Conservation (phyloP, 805 yeast genomes). For the Yarrowia sp. region DNA sequence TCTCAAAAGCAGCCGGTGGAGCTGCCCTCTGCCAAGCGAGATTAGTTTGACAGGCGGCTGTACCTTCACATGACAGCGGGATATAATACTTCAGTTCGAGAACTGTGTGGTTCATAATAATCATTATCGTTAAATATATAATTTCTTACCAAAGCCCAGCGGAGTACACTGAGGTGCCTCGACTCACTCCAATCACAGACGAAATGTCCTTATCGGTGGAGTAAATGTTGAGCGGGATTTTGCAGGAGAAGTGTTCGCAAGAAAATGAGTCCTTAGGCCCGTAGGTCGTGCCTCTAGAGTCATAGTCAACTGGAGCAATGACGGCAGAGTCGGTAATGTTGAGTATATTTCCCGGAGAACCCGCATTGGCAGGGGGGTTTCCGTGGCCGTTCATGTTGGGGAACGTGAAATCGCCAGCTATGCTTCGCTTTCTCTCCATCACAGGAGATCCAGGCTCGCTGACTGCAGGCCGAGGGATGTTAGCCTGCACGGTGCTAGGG, state of each 20-base stretch:
- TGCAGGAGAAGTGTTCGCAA: slow-evolving; percentile 40
- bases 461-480: not conserved
- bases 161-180: slow-evolving; percentile 21
- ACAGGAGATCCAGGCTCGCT: slow-evolving; percentile 11
- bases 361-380: not conserved
- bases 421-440: slow-evolving; percentile 1
- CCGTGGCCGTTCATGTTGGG: not conserved
- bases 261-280: slow-evolving; percentile 29
- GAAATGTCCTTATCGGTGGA: slow-evolving; percentile 45
- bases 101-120: no score
- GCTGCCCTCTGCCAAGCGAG: no score
- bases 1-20: no score
- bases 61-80: no score
- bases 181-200: slow-evolving; percentile 22
- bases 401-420: not conserved
- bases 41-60: no score
- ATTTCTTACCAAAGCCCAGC: not conserved
- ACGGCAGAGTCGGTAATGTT: slow-evolving; percentile 6
- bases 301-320: slow-evolving; percentile 1
- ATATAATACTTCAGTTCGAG: no score
- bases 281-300: slow-evolving; percentile 25
- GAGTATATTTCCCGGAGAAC: not conserved
- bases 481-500: not conserved
- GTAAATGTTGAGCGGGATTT: slow-evolving; percentile 45
- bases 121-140: slow-evolving; percentile 3